Evolutionary conservation across 2,329 filamentous ascomycete species (phyloP), one percentile per base, ranked within the genome.

Genomic region (Colletotrichum truncatum): DNA sequence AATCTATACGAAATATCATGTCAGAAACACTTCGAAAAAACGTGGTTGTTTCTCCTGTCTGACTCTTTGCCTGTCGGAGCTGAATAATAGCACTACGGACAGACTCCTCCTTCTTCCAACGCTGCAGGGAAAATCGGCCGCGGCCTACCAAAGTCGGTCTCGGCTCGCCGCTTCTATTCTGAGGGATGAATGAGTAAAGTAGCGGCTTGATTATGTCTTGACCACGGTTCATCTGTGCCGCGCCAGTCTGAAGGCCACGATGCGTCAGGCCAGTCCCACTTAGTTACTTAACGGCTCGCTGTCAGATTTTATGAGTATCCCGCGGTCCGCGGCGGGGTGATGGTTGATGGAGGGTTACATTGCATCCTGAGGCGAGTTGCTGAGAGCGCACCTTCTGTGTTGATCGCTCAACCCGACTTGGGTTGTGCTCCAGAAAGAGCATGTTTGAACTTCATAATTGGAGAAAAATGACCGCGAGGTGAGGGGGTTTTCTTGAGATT

Each of bases 311-410:
- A 46, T 11, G 18, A 18, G 32, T 26, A 39, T 65, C 34, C 48
- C 39, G 56, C 34, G 39, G 32, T 36, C 49, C 62, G 43, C 34
- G 26, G n/a, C 30, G 48, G 41, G n/a, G n/a, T n/a, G n/a, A 41
- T 39, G 34, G 43, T 18, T 34, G n/a, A 62, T 34, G 34, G 39
- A 36, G 36, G 63, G 59, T 66, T 52, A 21, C 51, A 58, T 45
- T 45, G 58, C 51, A n/a, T 34, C 18, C 11, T 51, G 38, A 21
- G 25, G 38, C 45, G 41, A 56, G 21, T 51, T 43, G 16, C 45
- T 39, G 46, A 21, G 11, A 57, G 46, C 30, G 45, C 55, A 59
- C n/a, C 41, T 56, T 21, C 28, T 46, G 25, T 52, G 28, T 38
- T 53, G 38, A 34, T 46, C 38, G 41, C 23, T 16, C 46, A 41